A percentile compares a stretch with the other conserved stretches of the same genome.
phyloP scores from a whole-genome alignment of 2,329 filamentous ascomycete genomes.

The Cladosporium sp. region DNA sequence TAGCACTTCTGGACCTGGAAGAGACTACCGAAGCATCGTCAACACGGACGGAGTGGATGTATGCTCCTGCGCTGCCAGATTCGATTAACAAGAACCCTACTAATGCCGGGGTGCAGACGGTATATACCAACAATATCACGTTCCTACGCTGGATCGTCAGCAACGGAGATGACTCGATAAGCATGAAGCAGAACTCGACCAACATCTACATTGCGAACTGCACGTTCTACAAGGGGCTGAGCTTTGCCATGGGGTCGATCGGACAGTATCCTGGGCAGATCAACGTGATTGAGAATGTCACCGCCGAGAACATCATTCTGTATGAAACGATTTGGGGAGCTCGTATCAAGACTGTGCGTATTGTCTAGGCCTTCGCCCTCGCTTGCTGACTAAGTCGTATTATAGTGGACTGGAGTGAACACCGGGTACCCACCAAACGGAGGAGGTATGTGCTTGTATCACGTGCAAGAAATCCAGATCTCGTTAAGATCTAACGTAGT shows the following conservation, averaged over 20 bases:
- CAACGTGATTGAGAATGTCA: slow-evolving; percentile 54
- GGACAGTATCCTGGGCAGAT: slow-evolving; percentile 52
- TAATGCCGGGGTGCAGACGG: slow-evolving; percentile 36
- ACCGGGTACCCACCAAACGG: slow-evolving; percentile 54
- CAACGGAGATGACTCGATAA: slow-evolving; percentile 57
- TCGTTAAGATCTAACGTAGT: slow-evolving; percentile 3
- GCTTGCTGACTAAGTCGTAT: neutral
- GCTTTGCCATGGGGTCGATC: slow-evolving; percentile 59
- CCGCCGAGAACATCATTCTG: slow-evolving; percentile 22
- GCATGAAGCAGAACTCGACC: slow-evolving; percentile 58
- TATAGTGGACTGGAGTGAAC: slow-evolving; percentile 14
- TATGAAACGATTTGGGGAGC: slow-evolving; percentile 8
- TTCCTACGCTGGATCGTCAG: slow-evolving; percentile 53
- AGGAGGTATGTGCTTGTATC: slow-evolving; percentile 36
- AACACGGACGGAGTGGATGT: slow-evolving; percentile 57
- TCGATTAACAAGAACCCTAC: neutral
- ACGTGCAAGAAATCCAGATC: neutral
- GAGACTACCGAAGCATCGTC: slow-evolving; percentile 27
- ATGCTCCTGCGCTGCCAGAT: slow-evolving; percentile 30
- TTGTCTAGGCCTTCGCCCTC: neutral
- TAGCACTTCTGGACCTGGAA: slow-evolving; percentile 42
- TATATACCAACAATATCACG: slow-evolving; percentile 46
- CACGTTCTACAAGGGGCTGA: slow-evolving; percentile 52
- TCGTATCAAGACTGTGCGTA: slow-evolving; percentile 16
- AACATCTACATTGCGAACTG: slow-evolving; percentile 55